Base-by-base conservation (phyloP, 2,329 filamentous ascomycete species). In the Colletotrichum navitas region DNA sequence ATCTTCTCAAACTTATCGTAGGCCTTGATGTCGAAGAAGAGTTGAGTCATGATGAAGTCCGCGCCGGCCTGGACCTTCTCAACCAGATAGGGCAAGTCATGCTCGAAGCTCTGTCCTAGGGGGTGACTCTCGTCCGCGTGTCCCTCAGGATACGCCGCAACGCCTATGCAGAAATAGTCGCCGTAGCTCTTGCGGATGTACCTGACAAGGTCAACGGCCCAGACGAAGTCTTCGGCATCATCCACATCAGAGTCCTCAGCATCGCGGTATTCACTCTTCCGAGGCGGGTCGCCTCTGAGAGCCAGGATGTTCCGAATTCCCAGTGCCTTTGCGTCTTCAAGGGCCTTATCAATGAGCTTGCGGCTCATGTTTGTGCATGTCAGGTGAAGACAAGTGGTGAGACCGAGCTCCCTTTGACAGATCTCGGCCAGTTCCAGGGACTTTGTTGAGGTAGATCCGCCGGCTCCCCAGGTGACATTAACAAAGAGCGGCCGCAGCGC, bases 351-450 rank as follows among this genome's bases (percentile, higher is more conserved):
- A 71, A 99, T 91, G 76, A 97, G 84, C 62, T 88, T 88, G 75
- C 92, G 90, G 80, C 92, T 96, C 95, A 98, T 98, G 81, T 99
- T 98, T 66, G 96, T 99, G 83, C 96, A 99, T 3, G 96, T 99
- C 75, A 99, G 85, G 81, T 99, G 96, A 75, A 99, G 86, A 81
- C 96, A 98, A 73, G 96, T 99, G 52, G 96, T 98, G 71, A 99
- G 87, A 71, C 93, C 93, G 66, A 98, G 84, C 82, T 97, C 94
- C 73, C 94, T 89, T 85, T 98, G 96, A 81, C 95, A 98, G 77
- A 98, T 90, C 84, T 98, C 95, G 56, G 96, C 96, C 74, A 99
- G 88, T 82, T 98, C 94, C 72, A 99, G 90, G 41, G 94, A 97
- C 84, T 97, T 97, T 68, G 89, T 89, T 5, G 94, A 92, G 0